Evolutionary conservation across 257 asterid genomes (phyloP), one percentile per base, ranked within the genome.

Genomic region (Lavandula angustifolia): DNA sequence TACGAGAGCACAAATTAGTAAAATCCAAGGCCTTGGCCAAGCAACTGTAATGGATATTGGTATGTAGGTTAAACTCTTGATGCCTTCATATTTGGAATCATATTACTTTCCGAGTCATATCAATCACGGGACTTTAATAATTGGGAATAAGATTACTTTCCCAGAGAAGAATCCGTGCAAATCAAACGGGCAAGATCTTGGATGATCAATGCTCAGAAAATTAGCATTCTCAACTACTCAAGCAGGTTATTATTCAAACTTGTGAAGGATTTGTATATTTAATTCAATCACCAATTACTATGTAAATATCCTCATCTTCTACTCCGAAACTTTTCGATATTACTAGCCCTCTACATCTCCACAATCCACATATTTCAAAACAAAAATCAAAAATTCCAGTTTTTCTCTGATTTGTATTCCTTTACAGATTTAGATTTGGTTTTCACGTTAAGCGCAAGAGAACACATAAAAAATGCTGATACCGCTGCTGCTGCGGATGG

Each of bases 401-500:
- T 50, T 64, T 50, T 60, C 46, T 31, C 63, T 14, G 27, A 22
- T 53, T 18, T 14, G 31, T 27, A n/a, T 65, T 53, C 34, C 66
- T 22, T 35, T 22, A 18, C 9, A 43, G 17, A 71, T 40, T 13
- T 14, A 18, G 12, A 49, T 38, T 44, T 29, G 54, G 34, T 6
- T 27, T 73, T 51, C 55, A 71, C 55, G 5, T 9, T 10, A 46
- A 60, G 49, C 27, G 35, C n/a, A 9, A 60, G 4, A n/a, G 9
- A 62, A 17, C 34, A 70, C 72, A 67, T 73, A 71, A 51, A 53
- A 54, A 46, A 63, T 46, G 37, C n/a, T n/a, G n/a, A n/a, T n/a
- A n/a, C n/a, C n/a, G n/a, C n/a, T 22, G 27, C 44, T 74, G 88
- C 9, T 80, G 91, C 3, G 81, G 94, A 9, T 79, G 89, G 73